These are phyloP conservation scores for Austropuccinia psidii DNA, from an alignment of 1,284 basidiomycete genomes.

Conservation along the genomic window DNA sequence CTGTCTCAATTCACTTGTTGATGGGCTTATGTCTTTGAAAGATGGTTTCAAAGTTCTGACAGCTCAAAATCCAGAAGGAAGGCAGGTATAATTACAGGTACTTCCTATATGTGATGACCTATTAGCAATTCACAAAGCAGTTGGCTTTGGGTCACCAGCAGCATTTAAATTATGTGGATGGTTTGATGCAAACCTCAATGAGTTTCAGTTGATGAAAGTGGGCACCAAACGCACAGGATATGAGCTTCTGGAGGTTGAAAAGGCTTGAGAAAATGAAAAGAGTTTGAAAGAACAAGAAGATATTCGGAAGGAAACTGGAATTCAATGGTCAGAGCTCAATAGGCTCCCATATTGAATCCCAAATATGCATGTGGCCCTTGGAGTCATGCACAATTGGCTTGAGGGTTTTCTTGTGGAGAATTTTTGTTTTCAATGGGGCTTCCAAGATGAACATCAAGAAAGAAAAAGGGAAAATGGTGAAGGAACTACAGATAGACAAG, in stretches of 20 bases:
- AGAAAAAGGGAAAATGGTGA: no score
- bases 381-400: slow-evolving; percentile 21
- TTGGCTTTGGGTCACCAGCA: not conserved
- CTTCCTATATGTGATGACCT: not conserved
- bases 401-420: not conserved
- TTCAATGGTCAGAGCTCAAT: slow-evolving; percentile 20
- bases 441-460: no score
- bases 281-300: not conserved
- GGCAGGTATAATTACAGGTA: not conserved
- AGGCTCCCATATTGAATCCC: slow-evolving; percentile 8
- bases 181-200: not conserved
- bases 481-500: no score
- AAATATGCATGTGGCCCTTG: not conserved
- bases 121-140: slow-evolving; percentile 5
- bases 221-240: no score
- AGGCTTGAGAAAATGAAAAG: not conserved
- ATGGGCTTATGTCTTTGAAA: not conserved
- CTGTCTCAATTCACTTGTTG: not conserved
- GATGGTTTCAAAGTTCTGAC: not conserved
- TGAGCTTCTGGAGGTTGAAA: not conserved
- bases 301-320: not conserved
- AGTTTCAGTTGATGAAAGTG: no score
- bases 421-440: slow-evolving; percentile 14
- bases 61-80: not conserved
- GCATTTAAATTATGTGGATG: not conserved